These are phyloP conservation scores for Excoecaria cochinchinensis DNA, from an alignment of 345 rosid species.

Conservation along the genomic window DNA sequence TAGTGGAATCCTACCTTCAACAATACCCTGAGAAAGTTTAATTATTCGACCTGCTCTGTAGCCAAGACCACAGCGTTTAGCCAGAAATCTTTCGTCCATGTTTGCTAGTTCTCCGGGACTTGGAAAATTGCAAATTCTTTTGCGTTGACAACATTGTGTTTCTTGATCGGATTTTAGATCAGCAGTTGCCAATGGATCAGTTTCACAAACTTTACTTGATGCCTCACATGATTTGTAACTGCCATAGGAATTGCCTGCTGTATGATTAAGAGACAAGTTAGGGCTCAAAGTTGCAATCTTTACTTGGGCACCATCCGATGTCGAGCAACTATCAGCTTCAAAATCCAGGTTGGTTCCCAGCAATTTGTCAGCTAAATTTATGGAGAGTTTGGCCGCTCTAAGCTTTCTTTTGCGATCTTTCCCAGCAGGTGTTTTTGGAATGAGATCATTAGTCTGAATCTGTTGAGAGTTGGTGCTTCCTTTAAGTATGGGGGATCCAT, in stretches of 20 bases:
- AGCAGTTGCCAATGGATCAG: not conserved
- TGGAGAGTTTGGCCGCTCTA: constrained; percentile 11
- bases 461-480: constrained; percentile 2
- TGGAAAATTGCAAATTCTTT: constrained; percentile 41
- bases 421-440: constrained; percentile 29
- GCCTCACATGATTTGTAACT: constrained; percentile 1
- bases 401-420: constrained; percentile 33
- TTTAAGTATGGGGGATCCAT: not conserved
- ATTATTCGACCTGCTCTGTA: constrained; percentile 48
- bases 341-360: not conserved
- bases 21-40: constrained; percentile 45
- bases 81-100: constrained; percentile 44
- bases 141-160: not conserved
- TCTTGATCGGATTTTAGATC: not conserved
- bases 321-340: constrained; percentile 1
- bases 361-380: not conserved
- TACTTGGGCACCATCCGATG: not conserved
- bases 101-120: constrained; percentile 45
- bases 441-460: constrained; percentile 10
- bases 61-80: constrained; percentile 47
- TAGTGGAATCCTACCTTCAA: constrained; percentile 40
- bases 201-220: too few species aligned
- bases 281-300: not conserved
- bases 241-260: constrained; percentile 12
- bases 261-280: not conserved